These are phyloP conservation scores for Penicillium frequentans DNA, from an alignment of 2,329 filamentous ascomycete species.

Conservation along the genomic window DNA sequence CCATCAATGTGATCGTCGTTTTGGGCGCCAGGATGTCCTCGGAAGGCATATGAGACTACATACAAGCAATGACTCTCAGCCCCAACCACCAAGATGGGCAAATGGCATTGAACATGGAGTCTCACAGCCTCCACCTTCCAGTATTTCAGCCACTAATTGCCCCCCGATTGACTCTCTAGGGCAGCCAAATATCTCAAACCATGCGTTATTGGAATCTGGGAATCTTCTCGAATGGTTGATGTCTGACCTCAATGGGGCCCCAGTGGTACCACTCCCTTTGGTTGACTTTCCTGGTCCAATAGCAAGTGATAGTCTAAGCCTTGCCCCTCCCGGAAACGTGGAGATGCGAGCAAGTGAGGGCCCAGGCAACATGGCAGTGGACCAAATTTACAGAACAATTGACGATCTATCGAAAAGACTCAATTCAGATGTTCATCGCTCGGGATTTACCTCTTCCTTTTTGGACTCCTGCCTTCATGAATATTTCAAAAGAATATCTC, in stretches of 20 bases:
- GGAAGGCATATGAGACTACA: constrained; percentile 20
- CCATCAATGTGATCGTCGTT: constrained; percentile 16
- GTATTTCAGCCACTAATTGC: background rate
- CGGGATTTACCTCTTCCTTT: constrained; percentile 18
- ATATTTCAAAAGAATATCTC: constrained; percentile 14
- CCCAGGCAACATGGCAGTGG: constrained; percentile 13
- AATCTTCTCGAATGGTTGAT: constrained; percentile 16
- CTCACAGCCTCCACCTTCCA: background rate
- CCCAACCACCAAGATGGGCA: background rate
- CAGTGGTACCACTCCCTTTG: constrained; percentile 8
- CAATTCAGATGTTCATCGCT: constrained; percentile 14
- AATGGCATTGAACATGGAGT: background rate
- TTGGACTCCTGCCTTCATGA: constrained; percentile 19
- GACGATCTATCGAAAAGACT: constrained; percentile 18
- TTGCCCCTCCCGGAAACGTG: background rate
- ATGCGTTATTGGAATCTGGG: constrained; percentile 5
- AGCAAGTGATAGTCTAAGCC: background rate
- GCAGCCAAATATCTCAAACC: background rate
- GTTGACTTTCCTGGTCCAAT: background rate
- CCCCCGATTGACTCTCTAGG: background rate
- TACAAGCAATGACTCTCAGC: background rate
- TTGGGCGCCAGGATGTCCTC: constrained; percentile 24
- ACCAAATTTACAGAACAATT: constrained; percentile 16
- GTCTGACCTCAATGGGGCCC: constrained; percentile 8
- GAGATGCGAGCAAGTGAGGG: background rate